Conservation (phyloP, 768 basidiomycete genomes). For the Infundibulicybe gibba region DNA sequence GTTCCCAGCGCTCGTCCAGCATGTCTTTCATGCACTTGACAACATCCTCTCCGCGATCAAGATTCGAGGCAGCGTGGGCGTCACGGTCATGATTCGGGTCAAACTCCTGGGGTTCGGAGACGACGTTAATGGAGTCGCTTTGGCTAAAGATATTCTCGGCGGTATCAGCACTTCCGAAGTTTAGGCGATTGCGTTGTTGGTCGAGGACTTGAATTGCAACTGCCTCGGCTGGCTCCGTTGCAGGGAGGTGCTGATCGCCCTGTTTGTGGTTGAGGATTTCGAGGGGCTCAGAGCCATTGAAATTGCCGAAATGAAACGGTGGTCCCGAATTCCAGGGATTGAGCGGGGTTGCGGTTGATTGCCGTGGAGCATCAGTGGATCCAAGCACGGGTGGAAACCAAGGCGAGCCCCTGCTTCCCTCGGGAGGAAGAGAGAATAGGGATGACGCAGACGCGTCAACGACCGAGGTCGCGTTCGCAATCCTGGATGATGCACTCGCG, state of each 20-base stretch:
- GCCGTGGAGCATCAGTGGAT: too few relatives aligned
- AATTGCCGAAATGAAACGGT: constrained; percentile 62
- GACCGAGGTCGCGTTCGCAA: neutral
- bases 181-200: constrained; percentile 42
- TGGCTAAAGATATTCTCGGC: constrained; percentile 55
- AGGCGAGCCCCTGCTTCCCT: neutral
- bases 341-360: too few relatives aligned
- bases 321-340: too few relatives aligned
- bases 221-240: constrained; percentile 52
- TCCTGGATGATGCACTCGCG: neutral
- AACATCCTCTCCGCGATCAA: constrained; percentile 28
- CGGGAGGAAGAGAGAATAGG: neutral
- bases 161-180: constrained; percentile 64
- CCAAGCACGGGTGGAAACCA: too few relatives aligned
- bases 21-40: constrained; percentile 18
- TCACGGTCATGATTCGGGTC: constrained; percentile 58
- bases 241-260: constrained; percentile 50
- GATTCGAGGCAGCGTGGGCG: constrained; percentile 43
- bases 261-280: constrained; percentile 55
- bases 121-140: constrained; percentile 23
- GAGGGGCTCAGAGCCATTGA: constrained; percentile 46
- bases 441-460: neutral
- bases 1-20: constrained; percentile 9
- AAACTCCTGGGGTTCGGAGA: constrained; percentile 60
- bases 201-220: constrained; percentile 49